A percentile compares a stretch with the other conserved stretches of the same genome.
These are phyloP conservation scores for Hyparrhenia diplandra DNA, from an alignment of 176 grass and related monocot genomes.

Conservation along the genomic window DNA sequence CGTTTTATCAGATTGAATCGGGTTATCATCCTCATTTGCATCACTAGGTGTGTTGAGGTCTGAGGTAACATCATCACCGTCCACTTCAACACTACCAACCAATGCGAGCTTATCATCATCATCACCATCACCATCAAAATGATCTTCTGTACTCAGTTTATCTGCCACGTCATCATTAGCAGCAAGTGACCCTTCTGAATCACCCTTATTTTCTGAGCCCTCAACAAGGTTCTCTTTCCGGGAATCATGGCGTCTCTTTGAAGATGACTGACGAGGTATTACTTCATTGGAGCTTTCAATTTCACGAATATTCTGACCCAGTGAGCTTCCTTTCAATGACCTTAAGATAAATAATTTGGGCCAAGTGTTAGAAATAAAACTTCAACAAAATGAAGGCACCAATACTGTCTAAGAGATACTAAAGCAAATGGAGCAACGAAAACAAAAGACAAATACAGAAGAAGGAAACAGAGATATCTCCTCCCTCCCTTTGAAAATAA, in stretches of 20 bases:
- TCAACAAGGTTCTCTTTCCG: slow-evolving; percentile 47
- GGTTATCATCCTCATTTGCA: slow-evolving; percentile 39
- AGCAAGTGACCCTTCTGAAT: slow-evolving; percentile 44
- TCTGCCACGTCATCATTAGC: slow-evolving; percentile 42
- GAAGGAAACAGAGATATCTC: not conserved
- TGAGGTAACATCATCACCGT: slow-evolving; percentile 63
- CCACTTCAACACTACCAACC: slow-evolving; percentile 62
- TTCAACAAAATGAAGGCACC: slow-evolving; percentile 1
- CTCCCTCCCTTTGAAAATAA: not conserved
- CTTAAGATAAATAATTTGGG: slow-evolving; percentile 29
- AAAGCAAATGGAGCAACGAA: not conserved
- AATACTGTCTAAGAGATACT: slow-evolving; percentile 2
- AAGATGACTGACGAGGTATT: slow-evolving; percentile 36
- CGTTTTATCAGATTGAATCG: slow-evolving; percentile 46
- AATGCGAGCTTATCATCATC: slow-evolving; percentile 50
- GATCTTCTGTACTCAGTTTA: slow-evolving; percentile 62
- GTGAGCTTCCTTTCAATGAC: slow-evolving; percentile 43
- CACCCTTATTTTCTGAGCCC: slow-evolving; percentile 52
- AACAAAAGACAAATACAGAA: not conserved
- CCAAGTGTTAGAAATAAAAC: slow-evolving; percentile 18
- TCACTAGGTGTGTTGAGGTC: slow-evolving; percentile 47
- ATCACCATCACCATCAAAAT: slow-evolving; percentile 41
- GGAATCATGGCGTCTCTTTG: slow-evolving; percentile 35
- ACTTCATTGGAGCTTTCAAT: slow-evolving; percentile 45
- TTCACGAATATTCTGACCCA: slow-evolving; percentile 29